These are phyloP conservation scores for Quillaja saponaria DNA, from an alignment of 306 rosid genomes.

Conservation along the genomic window DNA sequence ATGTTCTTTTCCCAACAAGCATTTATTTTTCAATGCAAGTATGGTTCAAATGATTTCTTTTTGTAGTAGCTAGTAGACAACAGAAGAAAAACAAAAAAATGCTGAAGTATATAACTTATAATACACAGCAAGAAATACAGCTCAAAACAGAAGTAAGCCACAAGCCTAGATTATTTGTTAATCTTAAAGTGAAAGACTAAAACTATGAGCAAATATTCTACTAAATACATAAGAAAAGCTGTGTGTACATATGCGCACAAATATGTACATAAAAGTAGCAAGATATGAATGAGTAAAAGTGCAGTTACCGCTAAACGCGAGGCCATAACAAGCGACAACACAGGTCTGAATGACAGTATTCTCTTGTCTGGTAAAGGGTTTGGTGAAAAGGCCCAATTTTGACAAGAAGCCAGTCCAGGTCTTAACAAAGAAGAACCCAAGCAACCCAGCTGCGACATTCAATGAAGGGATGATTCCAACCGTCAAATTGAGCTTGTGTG, in stretches of 20 bases:
- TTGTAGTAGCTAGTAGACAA: too few relatives aligned
- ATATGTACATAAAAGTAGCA: too few relatives aligned
- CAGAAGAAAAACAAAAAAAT: too few relatives aligned
- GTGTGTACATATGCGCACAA: neutral
- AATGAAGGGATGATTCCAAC: constrained; percentile 91
- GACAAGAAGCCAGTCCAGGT: constrained; percentile 68
- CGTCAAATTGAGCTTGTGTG: constrained; percentile 84
- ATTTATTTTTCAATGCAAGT: too few relatives aligned
- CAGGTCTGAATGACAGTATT: constrained; percentile 97
- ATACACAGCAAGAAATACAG: too few relatives aligned
- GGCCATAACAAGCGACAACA: constrained; percentile 97
- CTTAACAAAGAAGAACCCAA: constrained; percentile 85
- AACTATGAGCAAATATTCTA: too few relatives aligned
- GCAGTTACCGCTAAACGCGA: constrained; percentile 73
- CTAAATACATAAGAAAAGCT: neutral
- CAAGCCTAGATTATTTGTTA: too few relatives aligned
- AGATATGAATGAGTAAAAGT: neutral
- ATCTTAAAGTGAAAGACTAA: neutral
- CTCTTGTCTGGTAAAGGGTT: constrained; percentile 85
- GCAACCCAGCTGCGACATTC: constrained; percentile 77
- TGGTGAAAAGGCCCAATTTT: constrained; percentile 50
- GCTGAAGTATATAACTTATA: too few relatives aligned
- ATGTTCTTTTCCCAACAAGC: too few relatives aligned
- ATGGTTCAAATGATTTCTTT: too few relatives aligned
- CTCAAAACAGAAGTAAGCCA: too few relatives aligned